Evolutionary conservation across 2,329 filamentous ascomycete genomes (phyloP), one percentile per base, ranked within the genome.

Genomic region (Fusarium caatingaense): DNA sequence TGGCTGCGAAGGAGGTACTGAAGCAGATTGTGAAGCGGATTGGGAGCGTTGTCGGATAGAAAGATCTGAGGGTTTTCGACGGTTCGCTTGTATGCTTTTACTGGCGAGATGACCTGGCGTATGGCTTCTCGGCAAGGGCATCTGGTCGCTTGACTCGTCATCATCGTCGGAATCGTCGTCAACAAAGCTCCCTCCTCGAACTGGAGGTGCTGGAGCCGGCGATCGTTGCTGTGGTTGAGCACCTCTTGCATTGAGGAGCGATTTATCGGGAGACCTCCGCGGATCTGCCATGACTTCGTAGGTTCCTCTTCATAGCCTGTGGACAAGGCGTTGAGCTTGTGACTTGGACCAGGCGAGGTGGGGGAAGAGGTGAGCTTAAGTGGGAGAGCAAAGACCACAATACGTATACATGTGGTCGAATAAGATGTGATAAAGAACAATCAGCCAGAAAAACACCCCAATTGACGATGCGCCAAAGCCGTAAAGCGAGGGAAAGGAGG

Each of bases 61-160:
- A 40, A 85, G 78, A 57, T 89, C 86, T 27, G 86, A 84, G 28
- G 84, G 78, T 69, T 85, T 87, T 54, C 83, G 82, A 61, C 83
- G 82, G 64, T 81, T 81, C 57, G 84, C 82, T 64, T 85, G 75
- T 54, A 72, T 84, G 78, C 85, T 88, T 80, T 86, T 89, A 69
- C 85, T 84, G 15, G 88, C 80, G 42, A 90, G 82, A 72, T 89
- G 87, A 60, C 88, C 87, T 2, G 88, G 88, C 3, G 88, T 90
- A 76, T 90, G 88, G 74, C 85, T 89, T 70, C 88, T 84, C 28
- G 83, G 80, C 46, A 86, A 76, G 49, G 83, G 79, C 56, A 76
- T 78, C 61, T 76, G 75, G 60, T 81, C 79, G 72, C 73, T 75
- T 37, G 74, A 78, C 50, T 80, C 78, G 56, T 76, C 78, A 60